These are phyloP conservation scores for Pyronema omphalodes DNA, from an alignment of 495 filamentous ascomycete genomes.

Conservation along the genomic window DNA sequence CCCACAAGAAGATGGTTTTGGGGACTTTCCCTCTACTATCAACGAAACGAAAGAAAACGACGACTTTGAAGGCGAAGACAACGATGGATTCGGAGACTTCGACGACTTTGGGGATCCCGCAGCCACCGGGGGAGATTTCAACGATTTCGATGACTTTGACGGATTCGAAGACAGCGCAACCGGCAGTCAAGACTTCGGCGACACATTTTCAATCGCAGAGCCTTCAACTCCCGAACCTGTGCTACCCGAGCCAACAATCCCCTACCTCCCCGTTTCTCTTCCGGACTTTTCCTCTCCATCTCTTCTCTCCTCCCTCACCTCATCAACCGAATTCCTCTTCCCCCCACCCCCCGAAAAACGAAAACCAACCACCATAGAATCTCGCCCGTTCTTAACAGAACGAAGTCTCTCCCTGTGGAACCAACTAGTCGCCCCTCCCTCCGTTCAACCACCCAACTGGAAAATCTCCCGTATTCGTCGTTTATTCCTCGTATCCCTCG, in stretches of 20 bases:
- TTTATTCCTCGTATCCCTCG: conserved; percentile 86
- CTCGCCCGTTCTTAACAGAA: conserved; percentile 47
- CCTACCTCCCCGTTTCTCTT: conserved; percentile 26
- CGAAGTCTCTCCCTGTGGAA: conserved; percentile 82
- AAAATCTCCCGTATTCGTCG: conserved; percentile 89
- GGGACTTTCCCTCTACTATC: neutral
- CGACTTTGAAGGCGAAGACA: conserved; percentile 22
- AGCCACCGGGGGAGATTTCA: conserved; percentile 49
- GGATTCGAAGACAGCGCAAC: conserved; percentile 57
- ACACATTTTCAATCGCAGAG: conserved; percentile 13
- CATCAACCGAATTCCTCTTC: too few relatives aligned
- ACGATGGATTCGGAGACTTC: conserved; percentile 44
- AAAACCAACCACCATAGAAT: conserved; percentile 32
- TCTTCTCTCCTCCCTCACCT: too few relatives aligned
- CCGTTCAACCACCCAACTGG: conserved; percentile 93
- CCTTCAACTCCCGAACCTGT: conserved; percentile 30
- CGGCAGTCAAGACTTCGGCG: conserved; percentile 6
- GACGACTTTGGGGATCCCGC: conserved; percentile 43
- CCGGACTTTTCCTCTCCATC: conserved; percentile 25
- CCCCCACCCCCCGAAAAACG: conserved; percentile 27
- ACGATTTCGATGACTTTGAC: conserved; percentile 70
- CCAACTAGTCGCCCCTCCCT: conserved; percentile 84
- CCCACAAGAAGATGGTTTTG: neutral
- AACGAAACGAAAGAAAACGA: neutral
- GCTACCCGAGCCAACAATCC: conserved; percentile 9